Conservation (phyloP, 495 filamentous ascomycete genomes). For the Halenospora varia region DNA sequence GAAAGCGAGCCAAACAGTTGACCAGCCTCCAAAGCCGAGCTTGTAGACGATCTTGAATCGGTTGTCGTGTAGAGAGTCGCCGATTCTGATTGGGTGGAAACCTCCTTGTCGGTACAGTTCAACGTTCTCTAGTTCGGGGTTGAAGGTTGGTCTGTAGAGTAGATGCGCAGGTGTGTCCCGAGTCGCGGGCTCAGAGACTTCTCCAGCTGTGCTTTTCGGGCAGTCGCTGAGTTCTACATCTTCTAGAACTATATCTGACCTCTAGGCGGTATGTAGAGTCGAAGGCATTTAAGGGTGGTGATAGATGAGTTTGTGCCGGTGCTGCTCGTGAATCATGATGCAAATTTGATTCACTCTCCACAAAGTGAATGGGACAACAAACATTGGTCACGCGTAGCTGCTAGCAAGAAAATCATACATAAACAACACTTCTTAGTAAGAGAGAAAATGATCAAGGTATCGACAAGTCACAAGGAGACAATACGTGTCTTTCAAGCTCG, state of each 20-base stretch:
- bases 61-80: conserved; percentile 27
- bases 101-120: conserved; percentile 39
- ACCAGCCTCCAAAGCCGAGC: conserved; percentile 37
- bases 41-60: conserved; percentile 37
- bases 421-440: no score
- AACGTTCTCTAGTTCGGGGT: not conserved
- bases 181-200: not conserved
- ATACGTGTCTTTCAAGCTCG: no score
- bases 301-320: no score
- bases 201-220: not conserved
- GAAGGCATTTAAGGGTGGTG: no score
- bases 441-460: no score
- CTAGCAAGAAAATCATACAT: no score
- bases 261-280: no score
- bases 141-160: not conserved
- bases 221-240: not conserved
- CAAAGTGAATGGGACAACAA: no score
- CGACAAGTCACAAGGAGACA: no score
- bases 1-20: conserved; percentile 38
- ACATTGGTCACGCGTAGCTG: no score
- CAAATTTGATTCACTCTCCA: no score
- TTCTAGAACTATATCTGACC: not conserved
- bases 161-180: not conserved
- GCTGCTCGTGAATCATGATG: no score
- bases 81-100: conserved; percentile 37